phyloP scores from a whole-genome alignment of 345 rosid genomes.

The Lepidium sativum region DNA sequence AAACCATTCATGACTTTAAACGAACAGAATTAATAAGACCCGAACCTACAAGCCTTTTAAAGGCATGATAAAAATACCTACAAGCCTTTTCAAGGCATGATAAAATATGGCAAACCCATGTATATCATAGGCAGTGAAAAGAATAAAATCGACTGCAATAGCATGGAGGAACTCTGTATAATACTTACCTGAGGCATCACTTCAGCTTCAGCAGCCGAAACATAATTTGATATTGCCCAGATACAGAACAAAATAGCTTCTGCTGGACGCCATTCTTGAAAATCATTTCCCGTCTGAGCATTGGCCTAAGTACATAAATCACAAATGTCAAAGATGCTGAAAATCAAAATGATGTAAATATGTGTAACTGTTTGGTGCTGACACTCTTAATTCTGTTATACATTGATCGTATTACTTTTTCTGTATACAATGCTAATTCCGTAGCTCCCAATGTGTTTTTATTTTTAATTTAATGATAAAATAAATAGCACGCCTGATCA shows the following conservation, averaged over 20 bases:
- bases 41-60: not conserved
- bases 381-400: not conserved
- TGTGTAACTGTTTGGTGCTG: not conserved
- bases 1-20: not conserved
- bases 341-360: not conserved
- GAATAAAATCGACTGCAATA: not conserved
- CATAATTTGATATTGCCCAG: constrained; percentile 80
- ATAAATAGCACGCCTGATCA: not conserved
- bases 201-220: constrained; percentile 67
- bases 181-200: constrained; percentile 84
- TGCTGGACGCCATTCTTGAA: constrained; percentile 79
- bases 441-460: not conserved
- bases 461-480: not conserved
- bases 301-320: constrained; percentile 45
- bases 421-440: not conserved
- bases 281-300: constrained; percentile 57
- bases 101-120: not conserved
- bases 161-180: constrained; percentile 4
- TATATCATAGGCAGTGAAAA: not conserved
- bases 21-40: not conserved
- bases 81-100: not conserved
- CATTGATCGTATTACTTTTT: not conserved
- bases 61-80: not conserved
- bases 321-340: constrained; percentile 7
- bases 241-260: constrained; percentile 98